These are phyloP conservation scores for Myochromella boudieri DNA, from an alignment of 768 basidiomycete species.

Conservation along the genomic window DNA sequence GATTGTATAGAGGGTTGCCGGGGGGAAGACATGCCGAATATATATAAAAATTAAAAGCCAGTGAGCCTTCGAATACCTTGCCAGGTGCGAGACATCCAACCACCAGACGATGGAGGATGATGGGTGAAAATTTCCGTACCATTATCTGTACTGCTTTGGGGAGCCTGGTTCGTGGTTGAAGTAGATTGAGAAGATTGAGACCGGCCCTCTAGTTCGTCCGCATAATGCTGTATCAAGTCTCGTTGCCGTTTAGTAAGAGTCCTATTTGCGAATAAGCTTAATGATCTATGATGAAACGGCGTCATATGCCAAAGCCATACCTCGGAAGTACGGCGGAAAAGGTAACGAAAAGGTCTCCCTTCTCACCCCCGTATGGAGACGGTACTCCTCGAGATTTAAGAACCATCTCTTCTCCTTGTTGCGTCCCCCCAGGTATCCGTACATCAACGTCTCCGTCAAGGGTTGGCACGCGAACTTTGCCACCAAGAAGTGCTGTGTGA, in stretches of 20 bases:
- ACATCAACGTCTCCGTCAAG: constrained; percentile 96
- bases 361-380: constrained; percentile 55
- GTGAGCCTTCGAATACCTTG: constrained; percentile 67
- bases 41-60: constrained; percentile 67
- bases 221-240: constrained; percentile 85
- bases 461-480: constrained; percentile 88
- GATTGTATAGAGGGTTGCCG: constrained; percentile 18
- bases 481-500: constrained; percentile 91
- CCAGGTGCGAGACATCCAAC: constrained; percentile 72
- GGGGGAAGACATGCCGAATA: constrained; percentile 46
- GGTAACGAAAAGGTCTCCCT: constrained; percentile 85
- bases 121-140: constrained; percentile 76
- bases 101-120: constrained; percentile 54
- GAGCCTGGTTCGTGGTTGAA: constrained; percentile 15
- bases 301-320: constrained; percentile 41
- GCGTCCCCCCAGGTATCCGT: constrained; percentile 87
- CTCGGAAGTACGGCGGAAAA: constrained; percentile 89
- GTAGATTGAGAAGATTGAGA: constrained; percentile 16
- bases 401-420: constrained; percentile 97
- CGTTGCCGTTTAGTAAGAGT: constrained; percentile 82
- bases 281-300: constrained; percentile 8
- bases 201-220: constrained; percentile 88
- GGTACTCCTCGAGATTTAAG: constrained; percentile 83
- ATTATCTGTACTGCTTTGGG: constrained; percentile 42
- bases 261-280: constrained; percentile 41